A percentile compares a stretch with the other conserved stretches of the same genome.
phyloP scores from a whole-genome alignment of 352 stramenopile species.

The Globisporangium irregulare region DNA sequence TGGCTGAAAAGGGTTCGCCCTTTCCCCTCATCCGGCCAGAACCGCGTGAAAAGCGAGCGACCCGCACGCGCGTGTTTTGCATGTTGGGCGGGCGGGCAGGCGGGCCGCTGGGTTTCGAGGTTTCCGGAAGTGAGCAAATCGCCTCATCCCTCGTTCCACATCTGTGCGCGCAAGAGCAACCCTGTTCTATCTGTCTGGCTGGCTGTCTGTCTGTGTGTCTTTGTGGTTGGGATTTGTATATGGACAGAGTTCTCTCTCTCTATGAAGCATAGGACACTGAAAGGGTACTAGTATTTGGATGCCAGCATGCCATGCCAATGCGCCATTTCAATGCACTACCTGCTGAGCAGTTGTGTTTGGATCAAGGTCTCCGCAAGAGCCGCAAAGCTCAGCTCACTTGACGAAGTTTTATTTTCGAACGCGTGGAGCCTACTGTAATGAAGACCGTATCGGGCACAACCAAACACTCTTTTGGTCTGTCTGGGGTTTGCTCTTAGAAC shows the following conservation, averaged over 20 bases:
- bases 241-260: background rate
- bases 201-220: background rate
- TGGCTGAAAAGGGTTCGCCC: background rate
- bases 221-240: background rate
- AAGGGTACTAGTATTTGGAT: background rate
- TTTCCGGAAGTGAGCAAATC: background rate
- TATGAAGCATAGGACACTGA: background rate
- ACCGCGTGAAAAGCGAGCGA: background rate
- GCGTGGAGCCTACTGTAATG: no score
- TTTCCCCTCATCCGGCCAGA: background rate
- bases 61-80: background rate
- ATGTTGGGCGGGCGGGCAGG: background rate
- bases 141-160: slow-evolving; percentile 9
- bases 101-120: background rate
- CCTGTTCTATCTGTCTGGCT: background rate
- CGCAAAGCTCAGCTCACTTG: no score
- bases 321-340: no score
- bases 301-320: no score
- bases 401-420: no score
- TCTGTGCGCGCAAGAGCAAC: slow-evolving; percentile 1
- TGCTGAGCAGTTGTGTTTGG: no score
- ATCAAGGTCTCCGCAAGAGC: no score
- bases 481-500: background rate
- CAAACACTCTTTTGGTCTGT: background rate
- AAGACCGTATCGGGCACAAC: background rate